A percentile compares a stretch with the other conserved stretches of the same genome.
phyloP scores from a whole-genome alignment of 139 green algal species.

The Marvania coccoides region DNA sequence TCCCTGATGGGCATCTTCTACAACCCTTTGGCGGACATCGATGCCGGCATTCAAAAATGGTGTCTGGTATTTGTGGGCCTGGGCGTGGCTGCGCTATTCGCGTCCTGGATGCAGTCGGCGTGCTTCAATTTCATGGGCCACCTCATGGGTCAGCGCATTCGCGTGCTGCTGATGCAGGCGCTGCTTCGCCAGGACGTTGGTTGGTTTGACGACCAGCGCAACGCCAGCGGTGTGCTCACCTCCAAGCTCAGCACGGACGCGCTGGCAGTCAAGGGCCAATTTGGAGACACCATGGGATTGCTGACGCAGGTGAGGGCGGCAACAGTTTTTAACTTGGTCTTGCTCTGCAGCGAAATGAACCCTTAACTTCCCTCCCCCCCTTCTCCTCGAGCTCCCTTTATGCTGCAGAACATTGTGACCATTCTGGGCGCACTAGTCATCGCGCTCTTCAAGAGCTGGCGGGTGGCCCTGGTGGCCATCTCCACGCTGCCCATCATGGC shows the following conservation, averaged over 20 bases:
- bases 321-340: not conserved
- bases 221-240: too few relatives aligned
- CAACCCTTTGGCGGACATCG: not conserved
- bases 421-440: constrained; percentile 25
- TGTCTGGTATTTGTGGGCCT: constrained; percentile 55
- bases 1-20: constrained; percentile 44
- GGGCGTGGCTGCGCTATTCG: constrained; percentile 30
- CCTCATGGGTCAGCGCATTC: constrained; percentile 44
- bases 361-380: too few relatives aligned
- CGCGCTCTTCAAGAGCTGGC: too few relatives aligned
- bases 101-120: constrained; percentile 17
- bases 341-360: too few relatives aligned
- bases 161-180: constrained; percentile 44
- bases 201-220: too few relatives aligned
- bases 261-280: too few relatives aligned
- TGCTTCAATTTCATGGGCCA: constrained; percentile 41
- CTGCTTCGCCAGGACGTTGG: constrained; percentile 29
- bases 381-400: constrained; percentile 11
- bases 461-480: too few relatives aligned
- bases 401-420: constrained; percentile 37
- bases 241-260: too few relatives aligned
- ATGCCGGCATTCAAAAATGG: constrained; percentile 27
- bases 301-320: too few relatives aligned
- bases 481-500: too few relatives aligned
- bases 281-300: too few relatives aligned